These are phyloP conservation scores for Galerina marginata DNA, from an alignment of 768 basidiomycete genomes.

Conservation along the genomic window DNA sequence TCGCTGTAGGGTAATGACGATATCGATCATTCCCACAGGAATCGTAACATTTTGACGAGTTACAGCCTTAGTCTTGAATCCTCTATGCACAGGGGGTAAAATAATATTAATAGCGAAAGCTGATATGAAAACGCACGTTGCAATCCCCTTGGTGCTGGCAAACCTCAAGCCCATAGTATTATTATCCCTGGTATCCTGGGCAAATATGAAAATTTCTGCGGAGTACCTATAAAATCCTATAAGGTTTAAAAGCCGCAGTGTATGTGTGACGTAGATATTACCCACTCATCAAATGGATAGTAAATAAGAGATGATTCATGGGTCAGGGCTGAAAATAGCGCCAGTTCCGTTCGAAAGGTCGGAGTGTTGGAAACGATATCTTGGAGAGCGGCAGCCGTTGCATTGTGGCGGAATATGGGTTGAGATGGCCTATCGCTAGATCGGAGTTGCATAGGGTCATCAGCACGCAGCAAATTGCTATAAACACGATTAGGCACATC, in stretches of 20 bases:
- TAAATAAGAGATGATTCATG: constrained; percentile 25
- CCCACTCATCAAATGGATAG: constrained; percentile 29
- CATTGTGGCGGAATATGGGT: constrained; percentile 28
- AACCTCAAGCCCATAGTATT: constrained; percentile 24
- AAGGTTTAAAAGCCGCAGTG: not conserved
- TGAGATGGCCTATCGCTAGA: constrained; percentile 23
- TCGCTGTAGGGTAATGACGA: constrained; percentile 23
- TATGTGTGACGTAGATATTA: not conserved
- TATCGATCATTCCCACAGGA: constrained; percentile 25
- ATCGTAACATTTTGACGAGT: constrained; percentile 17
- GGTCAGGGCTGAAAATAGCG: constrained; percentile 26
- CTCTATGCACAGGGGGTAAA: constrained; percentile 12
- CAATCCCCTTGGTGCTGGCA: constrained; percentile 25
- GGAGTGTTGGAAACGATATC: constrained; percentile 25
- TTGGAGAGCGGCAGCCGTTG: constrained; percentile 12
- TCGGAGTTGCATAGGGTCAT: constrained; percentile 5
- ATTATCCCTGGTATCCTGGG: constrained; percentile 23
- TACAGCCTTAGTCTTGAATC: constrained; percentile 25
- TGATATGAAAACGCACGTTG: constrained; percentile 18
- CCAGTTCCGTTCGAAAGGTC: constrained; percentile 28
- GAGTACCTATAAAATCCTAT: constrained; percentile 19
- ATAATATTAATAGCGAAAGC: not conserved
- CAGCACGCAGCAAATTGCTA: constrained; percentile 21
- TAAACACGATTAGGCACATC: not conserved
- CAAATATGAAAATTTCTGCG: constrained; percentile 27